Percentiles rank a stretch among this genome's conserved stretches.
These are phyloP conservation scores for Echinochloa phyllopogon DNA, from an alignment of 176 grass and related monocot genomes.

Conservation along the genomic window DNA sequence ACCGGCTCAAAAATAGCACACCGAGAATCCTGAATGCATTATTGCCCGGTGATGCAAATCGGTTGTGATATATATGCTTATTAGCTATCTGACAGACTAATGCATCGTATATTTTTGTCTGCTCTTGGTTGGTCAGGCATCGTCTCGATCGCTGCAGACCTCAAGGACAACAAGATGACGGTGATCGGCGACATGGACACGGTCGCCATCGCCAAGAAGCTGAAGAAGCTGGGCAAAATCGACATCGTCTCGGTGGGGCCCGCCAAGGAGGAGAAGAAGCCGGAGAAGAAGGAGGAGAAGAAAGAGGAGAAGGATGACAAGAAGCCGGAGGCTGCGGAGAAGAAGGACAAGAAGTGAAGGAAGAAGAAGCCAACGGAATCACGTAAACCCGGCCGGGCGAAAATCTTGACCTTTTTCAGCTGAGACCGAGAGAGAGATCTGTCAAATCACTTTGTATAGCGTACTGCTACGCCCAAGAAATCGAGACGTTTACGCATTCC, in stretches of 20 bases:
- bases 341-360: conserved; percentile 58
- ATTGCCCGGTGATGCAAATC: too few species aligned
- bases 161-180: conserved; percentile 93
- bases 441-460: conserved; percentile 8
- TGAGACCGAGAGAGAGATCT: neutral
- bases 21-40: neutral
- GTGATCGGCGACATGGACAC: conserved; percentile 84
- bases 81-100: neutral
- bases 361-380: neutral
- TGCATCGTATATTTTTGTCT: neutral
- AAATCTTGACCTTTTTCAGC: neutral
- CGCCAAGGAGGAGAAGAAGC: conserved; percentile 69
- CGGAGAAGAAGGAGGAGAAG: conserved; percentile 41
- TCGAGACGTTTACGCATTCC: too few species aligned
- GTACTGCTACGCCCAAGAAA: neutral
- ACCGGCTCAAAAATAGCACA: neutral
- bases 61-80: neutral
- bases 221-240: conserved; percentile 82
- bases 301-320: conserved; percentile 40
- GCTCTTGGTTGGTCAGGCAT: conserved; percentile 49
- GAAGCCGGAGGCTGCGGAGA: conserved; percentile 43
- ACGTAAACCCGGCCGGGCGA: conserved; percentile 5
- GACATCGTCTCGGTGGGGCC: conserved; percentile 86
- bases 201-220: conserved; percentile 73
- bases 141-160: conserved; percentile 74